Percentiles rank a stretch among this genome's conserved stretches.
Conservation (phyloP, 208 protist species). For the Leishmania gerbilli region DNA sequence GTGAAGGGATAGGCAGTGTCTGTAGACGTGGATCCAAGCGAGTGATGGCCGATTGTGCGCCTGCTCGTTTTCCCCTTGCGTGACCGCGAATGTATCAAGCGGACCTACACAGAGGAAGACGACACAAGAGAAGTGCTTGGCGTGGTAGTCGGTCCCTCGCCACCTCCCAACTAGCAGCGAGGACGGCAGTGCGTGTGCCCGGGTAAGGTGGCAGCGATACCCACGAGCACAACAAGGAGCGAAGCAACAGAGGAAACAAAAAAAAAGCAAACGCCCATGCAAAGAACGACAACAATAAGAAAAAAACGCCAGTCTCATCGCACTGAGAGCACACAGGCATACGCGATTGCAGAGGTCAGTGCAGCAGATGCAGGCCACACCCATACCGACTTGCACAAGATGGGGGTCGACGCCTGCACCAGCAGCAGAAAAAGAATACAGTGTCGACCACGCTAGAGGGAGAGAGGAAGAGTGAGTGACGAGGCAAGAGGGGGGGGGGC, state of each 20-base stretch:
- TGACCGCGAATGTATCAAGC: neutral
- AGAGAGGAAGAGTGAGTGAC: neutral
- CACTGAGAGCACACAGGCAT: neutral
- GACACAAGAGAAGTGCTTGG: constrained; percentile 7
- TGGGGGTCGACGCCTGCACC: neutral
- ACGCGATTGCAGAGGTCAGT: neutral
- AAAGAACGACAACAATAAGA: neutral
- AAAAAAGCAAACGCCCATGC: neutral
- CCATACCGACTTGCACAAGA: neutral
- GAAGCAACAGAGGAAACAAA: neutral
- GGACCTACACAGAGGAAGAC: constrained; percentile 6
- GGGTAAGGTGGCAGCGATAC: neutral
- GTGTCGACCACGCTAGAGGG: neutral
- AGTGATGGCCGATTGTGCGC: neutral
- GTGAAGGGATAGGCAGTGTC: neutral
- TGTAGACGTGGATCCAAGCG: neutral
- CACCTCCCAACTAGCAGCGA: neutral
- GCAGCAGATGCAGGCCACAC: neutral
- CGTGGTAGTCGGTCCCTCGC: neutral
- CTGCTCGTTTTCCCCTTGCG: neutral
- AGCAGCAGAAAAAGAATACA: neutral
- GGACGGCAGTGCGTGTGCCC: neutral
- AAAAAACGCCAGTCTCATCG: neutral
- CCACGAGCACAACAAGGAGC: neutral
- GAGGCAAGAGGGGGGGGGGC: neutral